Evolutionary conservation across 805 yeast species (phyloP), one percentile per base, ranked within the genome.

Genomic region (Ogataea henricii): DNA sequence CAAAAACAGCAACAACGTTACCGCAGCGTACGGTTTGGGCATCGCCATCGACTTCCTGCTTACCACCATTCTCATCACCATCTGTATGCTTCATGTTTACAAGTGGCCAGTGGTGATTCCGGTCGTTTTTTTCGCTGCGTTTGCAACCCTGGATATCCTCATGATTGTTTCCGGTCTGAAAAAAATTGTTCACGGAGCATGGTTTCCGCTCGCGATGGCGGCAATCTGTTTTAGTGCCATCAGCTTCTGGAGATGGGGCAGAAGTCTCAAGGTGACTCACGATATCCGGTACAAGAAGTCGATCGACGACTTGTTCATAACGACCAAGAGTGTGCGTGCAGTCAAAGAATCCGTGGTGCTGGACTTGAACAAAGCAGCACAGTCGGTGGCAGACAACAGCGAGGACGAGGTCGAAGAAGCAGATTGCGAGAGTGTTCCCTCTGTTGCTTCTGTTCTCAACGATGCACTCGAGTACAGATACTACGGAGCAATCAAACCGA

Each of bases 21-120:
- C 85, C 0, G 77, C 82, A 4, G 85, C 85, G 10, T 81, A 80
- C 57, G 85, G 85, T 13, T 70, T 80, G 48, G 83, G 85, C 18
- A 78, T 81, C 29, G 67, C 83, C 1, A 58, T 79, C 48, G 85
- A 79, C 56, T 78, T 81, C 53, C 50, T 78, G 21, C 71, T 81
- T 42, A 81, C 86, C 1, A 71, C 82, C 0, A 47, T 59, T 9
- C 64, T 81, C 62, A 70, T 79, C 45, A 48, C 75, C 8, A 58
- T 79, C 25, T 70, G 77, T 45, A 65, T 80, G 63, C 52, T 72
- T 2, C 76, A 76, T 48, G 82, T 77, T 22, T 77, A 71, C 57
- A 64, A 68, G 25, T 56, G 59, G 40, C 63, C 70, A 51, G 55
- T 72, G 46, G 46, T 71, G 20, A 50, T 72, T 48, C 68, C 74